Evolutionary conservation across 805 yeast species (phyloP).

Genomic region (Candida ipomoeae): DNA sequence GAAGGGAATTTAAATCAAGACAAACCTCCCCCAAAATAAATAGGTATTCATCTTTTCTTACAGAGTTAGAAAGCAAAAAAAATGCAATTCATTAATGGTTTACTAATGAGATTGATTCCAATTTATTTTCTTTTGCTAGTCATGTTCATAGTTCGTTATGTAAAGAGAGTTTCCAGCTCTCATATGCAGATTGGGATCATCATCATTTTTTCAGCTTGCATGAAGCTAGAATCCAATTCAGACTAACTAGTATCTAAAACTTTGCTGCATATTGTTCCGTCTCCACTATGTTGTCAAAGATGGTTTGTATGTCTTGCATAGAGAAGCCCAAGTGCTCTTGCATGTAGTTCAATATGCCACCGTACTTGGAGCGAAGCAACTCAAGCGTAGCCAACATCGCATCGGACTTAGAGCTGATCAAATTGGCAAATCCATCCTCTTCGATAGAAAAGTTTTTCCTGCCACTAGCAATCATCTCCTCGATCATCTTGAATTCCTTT

Average conservation of each 20-base stretch:
- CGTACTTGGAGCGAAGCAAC: slow-evolving; percentile 48
- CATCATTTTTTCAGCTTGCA: no score
- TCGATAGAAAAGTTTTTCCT: slow-evolving; percentile 40
- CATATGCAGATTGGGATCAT: no score
- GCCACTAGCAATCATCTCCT: slow-evolving; percentile 28
- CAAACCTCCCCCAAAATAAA: no score
- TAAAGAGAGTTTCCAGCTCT: no score
- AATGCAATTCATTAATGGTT: no score
- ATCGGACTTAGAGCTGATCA: slow-evolving; percentile 62
- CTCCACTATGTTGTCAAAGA: slow-evolving; percentile 13
- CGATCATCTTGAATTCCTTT: slow-evolving; percentile 20
- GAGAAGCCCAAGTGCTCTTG: slow-evolving; percentile 41
- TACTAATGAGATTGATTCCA: no score
- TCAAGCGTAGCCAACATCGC: slow-evolving; percentile 64
- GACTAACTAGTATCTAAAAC: background rate
- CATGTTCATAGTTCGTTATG: no score
- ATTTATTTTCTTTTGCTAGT: no score
- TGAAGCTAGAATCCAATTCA: background rate
- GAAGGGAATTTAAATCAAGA: no score
- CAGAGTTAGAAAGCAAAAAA: no score
- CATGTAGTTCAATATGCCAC: slow-evolving; percentile 51
- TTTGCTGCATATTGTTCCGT: slow-evolving; percentile 1
- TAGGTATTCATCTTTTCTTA: no score
- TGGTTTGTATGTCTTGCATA: slow-evolving; percentile 38
- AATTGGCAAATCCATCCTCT: slow-evolving; percentile 53